Base-by-base conservation (phyloP, 352 stramenopile species). In the Thraustochytrium sp. region DNA sequence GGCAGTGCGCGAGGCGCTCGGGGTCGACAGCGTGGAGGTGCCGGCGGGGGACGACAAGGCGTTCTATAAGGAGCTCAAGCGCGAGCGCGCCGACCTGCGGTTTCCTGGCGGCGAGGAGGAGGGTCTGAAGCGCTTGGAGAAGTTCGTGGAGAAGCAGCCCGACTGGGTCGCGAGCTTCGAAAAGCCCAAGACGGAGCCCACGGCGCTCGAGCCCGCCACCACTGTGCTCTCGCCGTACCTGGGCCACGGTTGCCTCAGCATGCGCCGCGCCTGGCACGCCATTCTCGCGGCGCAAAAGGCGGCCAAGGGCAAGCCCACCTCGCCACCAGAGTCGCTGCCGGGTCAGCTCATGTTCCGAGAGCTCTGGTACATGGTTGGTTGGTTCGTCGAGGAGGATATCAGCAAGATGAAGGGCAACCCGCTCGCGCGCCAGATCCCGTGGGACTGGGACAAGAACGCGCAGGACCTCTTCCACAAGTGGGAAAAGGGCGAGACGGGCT, bases 271-370 rank as follows among this genome's bases (percentile, higher is more conserved):
- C 53, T 98, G 94, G 88, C 89, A 97, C 89, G 91, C 90, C 23
- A 89, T 98, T 4, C 88, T 87, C 49, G 87, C 87, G 40, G 94
- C 94, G 87, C 90, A 93, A 63, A 87, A 87, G 56, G 48, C 36
- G 18, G 49, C 51, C 11, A n/a, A 83, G 34, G 38, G 37, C 34
- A 63, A 77, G 46, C 77, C 82, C 56, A 82, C 93, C 5, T 91
- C 94, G 76, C 95, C 95, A 46, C 94, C 94, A 13, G 93, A 97
- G 51, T 96, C 90, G 63, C 88, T 98, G 16, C 90, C 97, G 61
- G 94, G 95, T 0, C 95, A 98, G 87, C 86, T 99, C 42, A 86
- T 98, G 21, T 99, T 95, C 94, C 89, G 96, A 36, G 96, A 99
- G 87, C 96, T 97, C 82, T 97, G 95, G 87, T 93, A 97, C 87